These are phyloP conservation scores for Fusarium odoratissimum DNA, from an alignment of 2,329 filamentous ascomycete genomes.

Conservation along the genomic window DNA sequence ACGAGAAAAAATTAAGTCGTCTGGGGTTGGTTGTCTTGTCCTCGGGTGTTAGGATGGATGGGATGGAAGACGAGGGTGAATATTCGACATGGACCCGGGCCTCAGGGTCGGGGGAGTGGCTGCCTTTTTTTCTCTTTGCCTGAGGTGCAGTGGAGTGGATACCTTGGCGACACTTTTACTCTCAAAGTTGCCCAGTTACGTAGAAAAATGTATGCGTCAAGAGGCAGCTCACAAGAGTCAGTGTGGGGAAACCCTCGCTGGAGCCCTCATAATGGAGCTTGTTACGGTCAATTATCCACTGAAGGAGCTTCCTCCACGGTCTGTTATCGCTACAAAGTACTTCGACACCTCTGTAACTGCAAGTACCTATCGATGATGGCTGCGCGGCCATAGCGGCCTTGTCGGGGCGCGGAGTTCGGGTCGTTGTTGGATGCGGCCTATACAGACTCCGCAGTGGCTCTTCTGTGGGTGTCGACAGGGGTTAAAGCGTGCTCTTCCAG, in stretches of 20 bases:
- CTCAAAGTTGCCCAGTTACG: background rate
- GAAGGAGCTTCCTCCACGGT: constrained; percentile 21
- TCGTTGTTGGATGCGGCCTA: constrained; percentile 27
- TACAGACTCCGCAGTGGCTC: constrained; percentile 28
- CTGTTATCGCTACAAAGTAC: constrained; percentile 26
- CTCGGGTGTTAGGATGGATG: constrained; percentile 32
- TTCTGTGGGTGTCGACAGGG: constrained; percentile 39
- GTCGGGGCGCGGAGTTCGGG: constrained; percentile 39
- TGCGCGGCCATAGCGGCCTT: constrained; percentile 30
- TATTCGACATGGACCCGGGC: constrained; percentile 38
- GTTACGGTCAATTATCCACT: constrained; percentile 4
- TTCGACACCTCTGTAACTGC: background rate
- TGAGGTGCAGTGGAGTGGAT: constrained; percentile 40
- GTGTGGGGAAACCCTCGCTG: constrained; percentile 34
- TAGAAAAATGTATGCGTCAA: constrained; percentile 24
- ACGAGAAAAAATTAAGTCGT: constrained; percentile 41
- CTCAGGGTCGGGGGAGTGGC: constrained; percentile 43
- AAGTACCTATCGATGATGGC: constrained; percentile 26
- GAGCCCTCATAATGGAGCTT: constrained; percentile 20
- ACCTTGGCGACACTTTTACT: constrained; percentile 13
- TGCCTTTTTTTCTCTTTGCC: constrained; percentile 48
- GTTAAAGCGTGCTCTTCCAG: constrained; percentile 18
- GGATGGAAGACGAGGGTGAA: constrained; percentile 40
- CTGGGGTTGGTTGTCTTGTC: constrained; percentile 41
- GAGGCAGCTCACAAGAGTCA: constrained; percentile 34